phyloP scores from a whole-genome alignment of 768 basidiomycete genomes.

The Trametes maxima region DNA sequence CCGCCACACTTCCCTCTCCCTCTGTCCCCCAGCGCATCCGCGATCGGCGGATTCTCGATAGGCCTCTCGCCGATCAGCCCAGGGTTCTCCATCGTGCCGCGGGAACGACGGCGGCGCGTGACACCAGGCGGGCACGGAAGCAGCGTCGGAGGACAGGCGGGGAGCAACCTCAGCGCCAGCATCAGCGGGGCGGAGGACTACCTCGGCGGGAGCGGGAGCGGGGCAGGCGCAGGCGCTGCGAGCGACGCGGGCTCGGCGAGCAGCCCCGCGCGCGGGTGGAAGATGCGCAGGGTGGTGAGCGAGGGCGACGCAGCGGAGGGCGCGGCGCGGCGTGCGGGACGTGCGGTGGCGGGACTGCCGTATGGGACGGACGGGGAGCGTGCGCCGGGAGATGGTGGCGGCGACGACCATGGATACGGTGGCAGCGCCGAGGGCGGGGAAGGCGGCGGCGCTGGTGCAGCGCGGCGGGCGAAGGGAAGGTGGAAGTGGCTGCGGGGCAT shows the following conservation, averaged over 20 bases:
- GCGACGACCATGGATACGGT: background rate
- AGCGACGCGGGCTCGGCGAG: constrained; percentile 17
- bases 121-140: constrained; percentile 36
- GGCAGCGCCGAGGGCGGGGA: background rate
- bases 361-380: constrained; percentile 15
- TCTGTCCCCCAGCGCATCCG: constrained; percentile 28
- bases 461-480: constrained; percentile 21
- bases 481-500: constrained; percentile 36
- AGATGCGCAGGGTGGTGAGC: constrained; percentile 24
- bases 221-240: background rate
- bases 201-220: background rate
- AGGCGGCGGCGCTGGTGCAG: background rate
- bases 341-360: constrained; percentile 6
- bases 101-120: constrained; percentile 48
- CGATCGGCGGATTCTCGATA: constrained; percentile 62
- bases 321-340: background rate
- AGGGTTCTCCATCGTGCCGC: constrained; percentile 71
- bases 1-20: constrained; percentile 20
- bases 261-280: constrained; percentile 6
- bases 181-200: background rate
- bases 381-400: background rate
- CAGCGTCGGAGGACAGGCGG: constrained; percentile 5
- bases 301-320: constrained; percentile 19
- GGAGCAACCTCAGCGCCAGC: constrained; percentile 2
- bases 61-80: constrained; percentile 76